Conservation (phyloP, 306 rosid species). For the Cucumis sativus region Cucumber_9930_V3 NC_026656.2:20204001-20204500, state of each 20-base stretch:
- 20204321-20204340: constrained; percentile 94
- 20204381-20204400: constrained; percentile 21
- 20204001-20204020: neutral
- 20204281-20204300: neutral
- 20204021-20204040: neutral
- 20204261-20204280: neutral
- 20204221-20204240: neutral
- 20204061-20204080: constrained; percentile 27
- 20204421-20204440: neutral
- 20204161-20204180: constrained; percentile 89
- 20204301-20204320: constrained; percentile 51
- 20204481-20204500: constrained; percentile 96
- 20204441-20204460: neutral
- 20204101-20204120: constrained; percentile 76
- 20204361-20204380: constrained; percentile 99
- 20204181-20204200: neutral
- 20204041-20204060: neutral
- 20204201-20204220: neutral
- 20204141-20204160: constrained; percentile 97
- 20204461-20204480: neutral
- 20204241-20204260: neutral
- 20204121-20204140: constrained; percentile 72
- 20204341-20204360: constrained; percentile 89
- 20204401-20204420: neutral
- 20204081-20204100: constrained; percentile 85